Conservation (phyloP, 805 yeast genomes). For the Kodamaea jinghongensis region DNA sequence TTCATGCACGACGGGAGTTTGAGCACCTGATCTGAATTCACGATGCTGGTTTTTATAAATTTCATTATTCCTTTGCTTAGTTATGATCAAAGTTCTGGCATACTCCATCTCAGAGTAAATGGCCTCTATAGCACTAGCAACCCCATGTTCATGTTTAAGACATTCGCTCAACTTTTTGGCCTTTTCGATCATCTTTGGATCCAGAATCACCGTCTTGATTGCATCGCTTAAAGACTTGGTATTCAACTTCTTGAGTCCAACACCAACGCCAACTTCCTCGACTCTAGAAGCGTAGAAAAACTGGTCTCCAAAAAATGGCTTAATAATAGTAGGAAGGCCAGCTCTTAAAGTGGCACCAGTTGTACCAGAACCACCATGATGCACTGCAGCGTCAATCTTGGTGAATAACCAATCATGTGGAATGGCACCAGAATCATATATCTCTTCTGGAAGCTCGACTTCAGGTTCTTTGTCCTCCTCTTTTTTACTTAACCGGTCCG, state of each 20-base stretch:
- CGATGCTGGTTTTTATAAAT: constrained; percentile 15
- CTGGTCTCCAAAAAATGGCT: constrained; percentile 96
- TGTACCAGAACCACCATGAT: constrained; percentile 96
- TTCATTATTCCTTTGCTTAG: constrained; percentile 42
- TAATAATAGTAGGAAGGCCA: constrained; percentile 86
- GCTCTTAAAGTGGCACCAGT: constrained; percentile 88
- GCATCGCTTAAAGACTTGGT: constrained; percentile 64
- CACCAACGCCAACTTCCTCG: constrained; percentile 86
- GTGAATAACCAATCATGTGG: constrained; percentile 97
- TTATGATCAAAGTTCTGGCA: constrained; percentile 55
- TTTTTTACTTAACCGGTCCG: constrained; percentile 59
- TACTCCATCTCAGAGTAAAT: constrained; percentile 82
- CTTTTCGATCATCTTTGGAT: constrained; percentile 61
- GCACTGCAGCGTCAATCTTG: constrained; percentile 88
- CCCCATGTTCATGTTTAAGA: constrained; percentile 79
- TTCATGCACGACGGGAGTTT: constrained; percentile 26
- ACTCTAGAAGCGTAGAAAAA: constrained; percentile 86
- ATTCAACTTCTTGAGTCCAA: constrained; percentile 66
- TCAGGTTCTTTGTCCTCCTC: constrained; percentile 29
- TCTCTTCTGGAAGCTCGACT: constrained; percentile 57
- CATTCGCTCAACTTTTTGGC: constrained; percentile 62
- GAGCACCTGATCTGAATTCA: constrained; percentile 23
- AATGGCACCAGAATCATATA: constrained; percentile 66
- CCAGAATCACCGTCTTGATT: constrained; percentile 62
- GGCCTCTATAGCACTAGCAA: constrained; percentile 65